A percentile compares a stretch with the other conserved stretches of the same genome.
Evolutionary conservation across 1,139 yeast genomes (phyloP).

Genomic region (Arxiozyma heterogenica): DNA sequence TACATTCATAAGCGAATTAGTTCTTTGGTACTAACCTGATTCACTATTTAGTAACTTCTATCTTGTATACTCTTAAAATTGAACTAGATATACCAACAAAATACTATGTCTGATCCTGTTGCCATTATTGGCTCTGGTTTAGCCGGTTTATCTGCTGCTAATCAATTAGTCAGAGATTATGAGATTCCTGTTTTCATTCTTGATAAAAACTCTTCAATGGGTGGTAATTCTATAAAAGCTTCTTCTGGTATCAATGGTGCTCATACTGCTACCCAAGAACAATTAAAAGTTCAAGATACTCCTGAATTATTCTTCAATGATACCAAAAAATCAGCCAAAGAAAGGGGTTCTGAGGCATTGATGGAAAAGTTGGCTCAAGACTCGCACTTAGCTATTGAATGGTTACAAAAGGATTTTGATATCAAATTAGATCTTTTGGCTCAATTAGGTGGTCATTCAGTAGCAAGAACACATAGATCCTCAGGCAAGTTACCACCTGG

Average conservation of each 20-base stretch:
- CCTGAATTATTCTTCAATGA: conserved; percentile 55
- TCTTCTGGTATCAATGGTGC: conserved; percentile 80
- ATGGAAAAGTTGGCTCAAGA: conserved; percentile 30
- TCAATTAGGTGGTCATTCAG: conserved; percentile 67
- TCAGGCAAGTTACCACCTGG: conserved; percentile 65
- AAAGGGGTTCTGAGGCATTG: conserved; percentile 45
- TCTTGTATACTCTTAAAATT: not conserved
- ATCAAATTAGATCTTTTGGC: conserved; percentile 58
- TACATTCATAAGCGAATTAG: no score
- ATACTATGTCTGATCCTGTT: conserved; percentile 28
- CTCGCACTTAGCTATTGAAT: conserved; percentile 57
- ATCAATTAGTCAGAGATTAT: conserved; percentile 45
- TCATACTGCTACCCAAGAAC: conserved; percentile 50
- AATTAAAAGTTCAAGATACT: conserved; percentile 43
- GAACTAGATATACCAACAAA: not conserved
- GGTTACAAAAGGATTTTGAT: conserved; percentile 58
- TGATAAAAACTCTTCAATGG: conserved; percentile 56
- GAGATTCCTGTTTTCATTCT: conserved; percentile 48
- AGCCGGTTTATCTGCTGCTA: conserved; percentile 73
- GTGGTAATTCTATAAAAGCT: conserved; percentile 77
- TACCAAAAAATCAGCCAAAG: conserved; percentile 56
- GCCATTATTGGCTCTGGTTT: conserved; percentile 74
- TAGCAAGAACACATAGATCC: conserved; percentile 61
- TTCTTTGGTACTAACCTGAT: no score
- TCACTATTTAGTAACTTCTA: not conserved